These are phyloP conservation scores for Paspalum vaginatum DNA, from an alignment of 176 grass and related monocot genomes.

Conservation along the genomic window DNA sequence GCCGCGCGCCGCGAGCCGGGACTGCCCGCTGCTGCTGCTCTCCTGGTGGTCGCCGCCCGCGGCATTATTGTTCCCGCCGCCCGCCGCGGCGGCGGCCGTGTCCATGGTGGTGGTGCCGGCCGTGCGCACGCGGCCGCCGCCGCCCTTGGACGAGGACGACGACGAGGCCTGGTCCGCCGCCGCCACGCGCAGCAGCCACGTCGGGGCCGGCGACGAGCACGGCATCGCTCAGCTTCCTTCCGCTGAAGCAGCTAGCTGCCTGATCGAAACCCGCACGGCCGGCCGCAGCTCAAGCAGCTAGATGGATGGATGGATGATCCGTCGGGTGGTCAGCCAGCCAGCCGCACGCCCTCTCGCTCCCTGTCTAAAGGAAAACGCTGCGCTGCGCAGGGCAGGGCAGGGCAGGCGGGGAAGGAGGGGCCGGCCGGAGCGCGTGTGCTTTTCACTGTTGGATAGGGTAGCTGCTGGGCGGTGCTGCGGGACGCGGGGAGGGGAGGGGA, in stretches of 20 bases:
- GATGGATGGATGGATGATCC: too few relatives aligned
- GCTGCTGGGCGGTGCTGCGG: neutral
- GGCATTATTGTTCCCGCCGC: constrained; percentile 21
- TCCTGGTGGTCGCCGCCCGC: constrained; percentile 33
- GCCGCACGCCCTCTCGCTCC: neutral
- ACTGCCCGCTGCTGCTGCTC: constrained; percentile 66
- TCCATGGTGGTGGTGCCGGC: constrained; percentile 49
- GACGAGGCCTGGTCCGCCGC: constrained; percentile 52
- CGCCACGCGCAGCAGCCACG: constrained; percentile 52
- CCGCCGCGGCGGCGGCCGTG: constrained; percentile 37
- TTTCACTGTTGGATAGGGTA: constrained; percentile 56
- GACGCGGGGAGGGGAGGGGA: neutral
- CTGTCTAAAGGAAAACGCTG: constrained; percentile 13
- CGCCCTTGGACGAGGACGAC: constrained; percentile 58
- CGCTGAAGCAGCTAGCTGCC: too few relatives aligned
- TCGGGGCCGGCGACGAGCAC: constrained; percentile 40
- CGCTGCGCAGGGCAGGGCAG: too few relatives aligned
- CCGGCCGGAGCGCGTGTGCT: constrained; percentile 14
- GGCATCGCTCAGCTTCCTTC: constrained; percentile 43
- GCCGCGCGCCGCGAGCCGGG: constrained; percentile 68
- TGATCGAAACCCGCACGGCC: too few relatives aligned
- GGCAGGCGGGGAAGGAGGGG: neutral
- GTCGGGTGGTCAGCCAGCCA: too few relatives aligned
- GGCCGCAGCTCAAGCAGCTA: too few relatives aligned
- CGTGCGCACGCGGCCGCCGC: constrained; percentile 43